Evolutionary conservation across 108 stramenopile genomes (phyloP), one percentile per base, ranked within the genome.

Genomic region (Cyclostephanos tholiformis): DNA sequence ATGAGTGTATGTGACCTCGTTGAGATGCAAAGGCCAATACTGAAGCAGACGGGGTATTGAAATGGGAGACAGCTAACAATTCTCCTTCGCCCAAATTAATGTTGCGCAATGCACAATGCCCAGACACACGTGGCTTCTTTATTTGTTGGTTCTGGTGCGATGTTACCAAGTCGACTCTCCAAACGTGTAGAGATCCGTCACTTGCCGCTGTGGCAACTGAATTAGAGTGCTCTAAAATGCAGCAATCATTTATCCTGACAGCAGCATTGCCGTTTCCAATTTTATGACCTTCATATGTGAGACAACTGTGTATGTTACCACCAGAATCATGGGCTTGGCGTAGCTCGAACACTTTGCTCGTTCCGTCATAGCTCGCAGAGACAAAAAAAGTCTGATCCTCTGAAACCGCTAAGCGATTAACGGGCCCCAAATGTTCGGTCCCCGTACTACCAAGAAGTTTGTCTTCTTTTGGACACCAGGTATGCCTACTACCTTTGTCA

Each of bases 311-410:
- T 13, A 97, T 82, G 12, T 88, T 51, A 22, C 90, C 94, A 61
- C 86, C 83, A 60, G 87, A 84, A 60, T 88, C 82, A 69, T 94
- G 94, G 52, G 90, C 71, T 55, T 95, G 89, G 13, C 86, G 74
- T 36, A 93, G 69, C 72, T 97, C 95, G 90, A 96, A 98, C 35
- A 98, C 90, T 70, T 89, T 86, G 59, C 91, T 91, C 9, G 96
- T 96, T 10, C 95, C 95, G 79, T 98, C 98, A 66, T 85, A 86
- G 36, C 94, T 92, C 25, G 89, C 96, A 16, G 95, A 90, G 6
- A 88, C 95, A 69, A 98, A 97, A 69, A 97, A 98, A 20, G 87
- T 70, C 59, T 96, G 86, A 79, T 98, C 97, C 50, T 84, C 81
- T 0, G 96, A 84, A 32, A 98, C 86, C 41, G 95, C 95, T 63